Evolutionary conservation across 495 filamentous ascomycete species (phyloP).

Genomic region (Neurospora discreta): DNA sequence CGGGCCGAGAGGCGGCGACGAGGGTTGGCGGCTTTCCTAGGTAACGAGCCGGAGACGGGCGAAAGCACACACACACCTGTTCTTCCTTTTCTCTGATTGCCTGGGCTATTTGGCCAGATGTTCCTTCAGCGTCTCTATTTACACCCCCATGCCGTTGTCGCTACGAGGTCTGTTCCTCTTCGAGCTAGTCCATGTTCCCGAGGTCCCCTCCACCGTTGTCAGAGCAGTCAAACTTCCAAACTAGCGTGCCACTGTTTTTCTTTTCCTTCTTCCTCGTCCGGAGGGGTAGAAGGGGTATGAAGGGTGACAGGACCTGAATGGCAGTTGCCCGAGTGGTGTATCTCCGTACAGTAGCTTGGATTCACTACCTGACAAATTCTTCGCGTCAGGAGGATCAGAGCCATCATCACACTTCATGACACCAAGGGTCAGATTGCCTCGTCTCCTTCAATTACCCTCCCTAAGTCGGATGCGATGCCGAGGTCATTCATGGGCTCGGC

Average conservation of each 20-base stretch:
- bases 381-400: neutral
- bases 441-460: neutral
- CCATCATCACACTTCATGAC: neutral
- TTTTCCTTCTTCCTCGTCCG: conserved; percentile 11
- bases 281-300: neutral
- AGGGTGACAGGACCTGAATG: neutral
- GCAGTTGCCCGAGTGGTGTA: neutral
- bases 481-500: neutral
- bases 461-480: neutral
- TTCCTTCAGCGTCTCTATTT: conserved; percentile 14
- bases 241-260: neutral
- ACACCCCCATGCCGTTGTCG: conserved; percentile 1
- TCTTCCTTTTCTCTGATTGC: conserved; percentile 13
- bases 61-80: neutral
- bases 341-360: neutral
- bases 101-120: conserved; percentile 12
- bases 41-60: neutral
- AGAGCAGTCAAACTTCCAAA: neutral
- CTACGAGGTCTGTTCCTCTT: conserved; percentile 10
- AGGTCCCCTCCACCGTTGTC: neutral
- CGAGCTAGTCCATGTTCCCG: conserved; percentile 4
- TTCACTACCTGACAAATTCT: neutral
- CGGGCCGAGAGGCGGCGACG: conserved; percentile 10
- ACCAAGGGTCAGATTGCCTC: neutral
- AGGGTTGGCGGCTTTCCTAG: neutral